Evolutionary conservation across 1,284 basidiomycete genomes (phyloP).

Genomic region (Cystobasidium pallidum): DNA sequence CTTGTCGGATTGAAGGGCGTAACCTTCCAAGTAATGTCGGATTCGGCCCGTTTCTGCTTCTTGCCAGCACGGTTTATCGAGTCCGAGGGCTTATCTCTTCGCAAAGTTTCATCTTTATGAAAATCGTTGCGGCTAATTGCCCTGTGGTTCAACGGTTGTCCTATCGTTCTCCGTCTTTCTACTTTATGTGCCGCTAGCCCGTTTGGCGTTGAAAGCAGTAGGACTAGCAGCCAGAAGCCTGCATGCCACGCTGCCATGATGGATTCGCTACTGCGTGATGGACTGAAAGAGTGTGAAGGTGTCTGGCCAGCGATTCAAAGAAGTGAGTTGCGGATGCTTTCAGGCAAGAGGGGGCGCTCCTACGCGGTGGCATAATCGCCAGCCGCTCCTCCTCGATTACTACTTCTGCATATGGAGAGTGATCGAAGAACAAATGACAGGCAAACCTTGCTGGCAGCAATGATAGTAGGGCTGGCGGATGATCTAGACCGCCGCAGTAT

Average conservation of each 20-base stretch:
- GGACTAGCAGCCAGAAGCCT: conserved; percentile 2
- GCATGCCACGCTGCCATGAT: not conserved
- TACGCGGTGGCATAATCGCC: no score
- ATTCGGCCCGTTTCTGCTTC: conserved; percentile 19
- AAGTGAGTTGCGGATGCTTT: not conserved
- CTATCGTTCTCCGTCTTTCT: not conserved
- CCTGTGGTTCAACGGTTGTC: not conserved
- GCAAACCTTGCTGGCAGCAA: no score
- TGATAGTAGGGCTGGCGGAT: no score
- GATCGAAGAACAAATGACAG: no score
- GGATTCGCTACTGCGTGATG: not conserved
- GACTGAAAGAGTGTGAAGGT: not conserved
- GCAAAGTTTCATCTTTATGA: not conserved
- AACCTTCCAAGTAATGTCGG: conserved; percentile 33
- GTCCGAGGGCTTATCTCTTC: not conserved
- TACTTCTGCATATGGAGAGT: no score
- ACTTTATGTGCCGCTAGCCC: not conserved
- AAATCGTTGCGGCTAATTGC: not conserved
- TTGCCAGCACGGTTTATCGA: not conserved
- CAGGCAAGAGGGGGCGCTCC: not conserved
- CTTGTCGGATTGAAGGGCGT: conserved; percentile 42
- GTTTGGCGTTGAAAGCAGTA: not conserved
- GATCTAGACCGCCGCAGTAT: no score
- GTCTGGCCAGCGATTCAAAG: not conserved
- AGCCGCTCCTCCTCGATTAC: no score